Evolutionary conservation across 2,329 filamentous ascomycete species (phyloP), one percentile per base, ranked within the genome.

Genomic region (Scortechinia acanthostroma): DNA sequence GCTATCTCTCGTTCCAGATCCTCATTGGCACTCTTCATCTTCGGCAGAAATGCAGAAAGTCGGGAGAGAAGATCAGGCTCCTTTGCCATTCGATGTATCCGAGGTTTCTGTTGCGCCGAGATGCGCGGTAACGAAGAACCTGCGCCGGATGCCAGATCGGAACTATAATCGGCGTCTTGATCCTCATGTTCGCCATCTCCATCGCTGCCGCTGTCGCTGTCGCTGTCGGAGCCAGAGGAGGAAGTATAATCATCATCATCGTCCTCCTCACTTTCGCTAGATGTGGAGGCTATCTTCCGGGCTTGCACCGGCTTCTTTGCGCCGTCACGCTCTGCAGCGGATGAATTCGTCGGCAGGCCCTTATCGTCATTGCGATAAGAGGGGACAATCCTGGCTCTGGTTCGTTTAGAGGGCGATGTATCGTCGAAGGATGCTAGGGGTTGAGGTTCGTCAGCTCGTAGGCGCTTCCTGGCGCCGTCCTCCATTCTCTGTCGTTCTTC

Each of bases 1-100:
- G 58, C 58, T 48, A 68, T 62, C 23, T 64, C 55, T 44, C 51
- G 55, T 45, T 68, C 55, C 23, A 69, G 51, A 43, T 63, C 57
- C 33, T 64, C 61, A 54, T 70, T 70, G 21, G 66, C 66, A 44
- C 54, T 57, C 47, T 63, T 64, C 46, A 70, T 58, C 49, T 64
- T 53, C 6, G 66, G 66, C 28, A 70, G 48, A 49, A 70, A 69
- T 4, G 58, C 48, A 6, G 62, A 60, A 28, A 70, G 47, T 23
- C 65, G 60, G 17, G 60, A 57, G 28, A 65, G 50, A 3, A 70
- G 45, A 20, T 50, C 49, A 33, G 42, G 21, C 14, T 46, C 44
- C 17, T 43, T 43, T 20, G 45, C 22, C 10, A 19, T 10, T 6
- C 17, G 10, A 19, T 40, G 17, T 40, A 40, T 40, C 17, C 35